Base-by-base conservation (phyloP, 192 early-diverging fungal genomes). In the Chytriomyces sp. region DNA sequence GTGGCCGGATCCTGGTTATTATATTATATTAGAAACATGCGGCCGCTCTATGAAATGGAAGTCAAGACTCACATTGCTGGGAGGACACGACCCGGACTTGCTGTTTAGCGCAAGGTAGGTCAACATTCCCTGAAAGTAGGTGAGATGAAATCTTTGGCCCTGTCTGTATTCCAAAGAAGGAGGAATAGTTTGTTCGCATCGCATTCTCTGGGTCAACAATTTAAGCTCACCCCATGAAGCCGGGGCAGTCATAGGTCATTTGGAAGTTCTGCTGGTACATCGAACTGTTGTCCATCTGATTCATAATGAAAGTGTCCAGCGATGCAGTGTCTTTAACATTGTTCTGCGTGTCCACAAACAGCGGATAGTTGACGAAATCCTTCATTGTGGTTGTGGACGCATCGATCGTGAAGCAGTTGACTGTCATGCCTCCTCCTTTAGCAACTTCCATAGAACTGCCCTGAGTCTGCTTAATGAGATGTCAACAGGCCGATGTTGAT, bases 91-190 rank as follows among this genome's bases (percentile, higher is more conserved):
- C 26, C 8, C 17, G 14, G 31, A 14, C 22, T 49, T 49, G 44
- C 44, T 37, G 36, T 61, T 30, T 61, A 37, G 59, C 6, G 59
- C 59, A 0, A 61, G 34, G 17, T 25, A 61, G 10, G 59, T 61
- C 30, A 61, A 19, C 59, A 61, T 61, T 30, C 59, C 59, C 38
- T 61, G 59, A 61, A 36, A 61, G 28, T 61, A 61, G 12, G 59
- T 61, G 59, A 7, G 31, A 36, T 61, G 59, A 36, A 61, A 61
- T 61, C 59, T 8, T 38, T 61, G 59, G 59, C 34, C 28, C 38
- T 61, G 59, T 49, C 44, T 49, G 44, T 49, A 14, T n/a, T 49
- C 22, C 22, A 14, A 49, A 49, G 22, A 3, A 49, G 17, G 14
- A 3, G 14, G 17, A 49, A n/a, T 49, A 49, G 22, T 49, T 49